Evolutionary conservation across 2,329 filamentous ascomycete species (phyloP).

Genomic region (Claviceps sp.): DNA sequence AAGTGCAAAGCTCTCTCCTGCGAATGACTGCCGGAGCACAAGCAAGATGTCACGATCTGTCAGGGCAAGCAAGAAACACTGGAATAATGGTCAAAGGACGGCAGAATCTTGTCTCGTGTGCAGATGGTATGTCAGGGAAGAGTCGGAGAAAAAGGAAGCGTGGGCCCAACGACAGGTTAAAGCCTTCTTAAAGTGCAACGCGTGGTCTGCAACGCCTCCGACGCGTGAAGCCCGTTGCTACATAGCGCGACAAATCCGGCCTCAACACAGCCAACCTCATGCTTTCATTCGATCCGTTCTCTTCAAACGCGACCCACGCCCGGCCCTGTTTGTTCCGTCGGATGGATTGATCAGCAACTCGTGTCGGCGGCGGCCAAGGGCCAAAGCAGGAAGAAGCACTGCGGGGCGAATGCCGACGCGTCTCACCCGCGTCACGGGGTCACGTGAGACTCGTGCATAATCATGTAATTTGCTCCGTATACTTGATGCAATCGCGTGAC

Average conservation of each 20-base stretch:
- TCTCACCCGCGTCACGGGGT: conserved; percentile 8
- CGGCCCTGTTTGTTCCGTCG: not conserved
- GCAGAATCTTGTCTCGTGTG: no score
- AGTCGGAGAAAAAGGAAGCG: conserved; percentile 9
- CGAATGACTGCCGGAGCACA: conserved; percentile 13
- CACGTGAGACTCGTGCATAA: conserved; percentile 10
- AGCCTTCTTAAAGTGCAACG: conserved; percentile 25
- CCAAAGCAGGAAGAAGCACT: not conserved
- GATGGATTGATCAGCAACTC: not conserved
- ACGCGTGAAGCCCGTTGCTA: conserved; percentile 19
- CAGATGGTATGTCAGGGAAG: not conserved
- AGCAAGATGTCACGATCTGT: conserved; percentile 10
- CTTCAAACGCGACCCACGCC: not conserved
- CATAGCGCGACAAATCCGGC: conserved; percentile 19
- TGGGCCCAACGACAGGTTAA: conserved; percentile 10
- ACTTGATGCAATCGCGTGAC: no score
- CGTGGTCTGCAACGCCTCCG: conserved; percentile 16
- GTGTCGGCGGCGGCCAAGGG: not conserved
- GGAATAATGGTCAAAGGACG: not conserved
- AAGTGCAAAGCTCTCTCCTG: conserved; percentile 13
- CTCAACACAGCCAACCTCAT: not conserved
- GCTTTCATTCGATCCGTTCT: not conserved
- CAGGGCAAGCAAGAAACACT: conserved; percentile 1
- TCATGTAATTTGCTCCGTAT: conserved; percentile 1
- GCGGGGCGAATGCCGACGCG: conserved; percentile 1